Conservation (phyloP, 2,329 filamentous ascomycete species). For the Metarhizium brunneum region DNA sequence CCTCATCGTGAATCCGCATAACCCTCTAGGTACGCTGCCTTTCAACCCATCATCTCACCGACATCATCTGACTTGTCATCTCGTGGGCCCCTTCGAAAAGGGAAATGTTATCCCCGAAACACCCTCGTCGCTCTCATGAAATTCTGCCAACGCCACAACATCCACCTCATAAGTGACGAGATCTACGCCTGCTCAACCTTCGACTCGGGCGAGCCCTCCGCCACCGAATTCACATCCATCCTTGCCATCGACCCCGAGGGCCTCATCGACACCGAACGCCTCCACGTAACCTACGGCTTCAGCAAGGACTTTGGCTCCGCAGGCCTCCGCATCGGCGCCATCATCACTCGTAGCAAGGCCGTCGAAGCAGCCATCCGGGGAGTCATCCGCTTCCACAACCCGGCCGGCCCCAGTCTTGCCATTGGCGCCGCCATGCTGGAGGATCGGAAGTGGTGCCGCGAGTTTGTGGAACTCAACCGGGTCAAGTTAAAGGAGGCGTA, state of each 20-base stretch:
- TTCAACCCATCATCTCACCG: background rate
- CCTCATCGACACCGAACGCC: constrained; percentile 34
- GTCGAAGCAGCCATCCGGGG: constrained; percentile 26
- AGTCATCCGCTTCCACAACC: constrained; percentile 36
- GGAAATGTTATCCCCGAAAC: constrained; percentile 33
- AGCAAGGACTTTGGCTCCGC: constrained; percentile 43
- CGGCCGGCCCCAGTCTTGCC: constrained; percentile 33
- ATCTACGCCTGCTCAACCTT: constrained; percentile 47
- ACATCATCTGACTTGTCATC: constrained; percentile 8
- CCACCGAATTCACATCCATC: constrained; percentile 35
- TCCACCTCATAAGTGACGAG: constrained; percentile 50
- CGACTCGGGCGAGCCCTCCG: constrained; percentile 20
- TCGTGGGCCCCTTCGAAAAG: constrained; percentile 8
- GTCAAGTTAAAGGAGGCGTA: constrained; percentile 30
- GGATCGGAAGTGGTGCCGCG: constrained; percentile 32
- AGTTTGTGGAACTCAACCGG: constrained; percentile 32
- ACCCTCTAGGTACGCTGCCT: constrained; percentile 33
- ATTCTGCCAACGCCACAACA: constrained; percentile 37
- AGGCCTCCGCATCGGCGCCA: constrained; percentile 39
- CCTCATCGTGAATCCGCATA: constrained; percentile 44
- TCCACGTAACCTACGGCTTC: constrained; percentile 40
- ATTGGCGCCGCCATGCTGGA: constrained; percentile 35
- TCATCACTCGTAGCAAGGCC: constrained; percentile 29
- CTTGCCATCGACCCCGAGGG: constrained; percentile 33
- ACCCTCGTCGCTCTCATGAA: constrained; percentile 33